A percentile compares a stretch with the other conserved stretches of the same genome.
Evolutionary conservation across 2,329 filamentous ascomycete genomes (phyloP).

Genomic region (Ceratocystis smalleyi): DNA sequence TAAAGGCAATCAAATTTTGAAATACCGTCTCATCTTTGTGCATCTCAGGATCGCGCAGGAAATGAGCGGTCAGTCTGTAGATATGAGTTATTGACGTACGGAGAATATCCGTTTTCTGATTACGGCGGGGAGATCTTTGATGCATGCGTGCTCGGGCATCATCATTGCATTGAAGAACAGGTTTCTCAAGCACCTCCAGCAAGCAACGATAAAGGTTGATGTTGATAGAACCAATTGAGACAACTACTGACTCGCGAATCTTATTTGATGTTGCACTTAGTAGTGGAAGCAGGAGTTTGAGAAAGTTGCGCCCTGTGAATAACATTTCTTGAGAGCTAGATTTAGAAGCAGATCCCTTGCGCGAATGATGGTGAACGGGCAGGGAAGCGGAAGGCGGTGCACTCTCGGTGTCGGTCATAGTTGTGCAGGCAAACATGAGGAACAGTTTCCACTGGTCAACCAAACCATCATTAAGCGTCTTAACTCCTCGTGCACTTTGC

Average conservation of each 20-base stretch:
- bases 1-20: constrained; percentile 73
- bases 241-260: constrained; percentile 78
- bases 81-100: constrained; percentile 93
- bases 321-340: constrained; percentile 57
- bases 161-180: constrained; percentile 72
- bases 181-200: constrained; percentile 76
- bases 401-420: constrained; percentile 66
- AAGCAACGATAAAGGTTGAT: constrained; percentile 82
- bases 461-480: constrained; percentile 67
- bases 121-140: constrained; percentile 69
- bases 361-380: constrained; percentile 47
- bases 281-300: constrained; percentile 80
- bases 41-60: constrained; percentile 62
- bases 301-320: constrained; percentile 73
- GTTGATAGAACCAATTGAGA: constrained; percentile 88
- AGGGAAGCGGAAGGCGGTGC: constrained; percentile 30
- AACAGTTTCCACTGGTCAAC: constrained; percentile 98
- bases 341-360: constrained; percentile 60
- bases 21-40: constrained; percentile 83
- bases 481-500: constrained; percentile 38
- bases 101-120: constrained; percentile 68
- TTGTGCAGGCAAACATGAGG: constrained; percentile 92
- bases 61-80: constrained; percentile 84
- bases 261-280: constrained; percentile 64
- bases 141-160: constrained; percentile 79